phyloP scores from a whole-genome alignment of 2,329 filamentous ascomycete genomes.

The Cladosporium colombiae region DNA sequence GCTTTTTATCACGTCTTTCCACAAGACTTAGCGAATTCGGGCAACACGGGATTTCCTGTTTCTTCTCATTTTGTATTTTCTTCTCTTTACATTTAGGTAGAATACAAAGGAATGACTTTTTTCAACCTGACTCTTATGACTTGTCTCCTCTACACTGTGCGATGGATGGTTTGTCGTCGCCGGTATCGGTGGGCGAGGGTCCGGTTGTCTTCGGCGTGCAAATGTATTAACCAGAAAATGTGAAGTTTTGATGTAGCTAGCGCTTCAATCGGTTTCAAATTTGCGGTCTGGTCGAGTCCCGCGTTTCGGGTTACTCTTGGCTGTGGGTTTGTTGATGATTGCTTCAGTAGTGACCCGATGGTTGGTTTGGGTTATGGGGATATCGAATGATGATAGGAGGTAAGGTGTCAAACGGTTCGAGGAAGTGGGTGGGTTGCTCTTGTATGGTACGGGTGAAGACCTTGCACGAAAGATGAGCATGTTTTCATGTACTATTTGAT shows the following conservation, averaged over 20 bases:
- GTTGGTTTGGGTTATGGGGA: neutral
- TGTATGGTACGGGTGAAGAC: neutral
- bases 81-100: neutral
- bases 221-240: neutral
- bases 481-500: neutral
- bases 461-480: neutral
- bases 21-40: neutral
- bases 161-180: neutral
- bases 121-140: neutral
- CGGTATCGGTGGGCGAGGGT: neutral
- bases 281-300: neutral
- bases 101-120: neutral
- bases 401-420: neutral
- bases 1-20: neutral
- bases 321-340: neutral
- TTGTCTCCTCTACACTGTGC: neutral
- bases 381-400: neutral
- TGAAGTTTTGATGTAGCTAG: neutral
- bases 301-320: neutral
- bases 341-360: neutral
- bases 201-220: neutral
- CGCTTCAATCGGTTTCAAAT: neutral
- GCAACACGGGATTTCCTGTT: neutral
- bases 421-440: neutral
- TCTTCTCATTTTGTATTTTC: neutral